phyloP scores from a whole-genome alignment of 2,329 filamentous ascomycete species.

The Fusarium keratoplasticum region DNA sequence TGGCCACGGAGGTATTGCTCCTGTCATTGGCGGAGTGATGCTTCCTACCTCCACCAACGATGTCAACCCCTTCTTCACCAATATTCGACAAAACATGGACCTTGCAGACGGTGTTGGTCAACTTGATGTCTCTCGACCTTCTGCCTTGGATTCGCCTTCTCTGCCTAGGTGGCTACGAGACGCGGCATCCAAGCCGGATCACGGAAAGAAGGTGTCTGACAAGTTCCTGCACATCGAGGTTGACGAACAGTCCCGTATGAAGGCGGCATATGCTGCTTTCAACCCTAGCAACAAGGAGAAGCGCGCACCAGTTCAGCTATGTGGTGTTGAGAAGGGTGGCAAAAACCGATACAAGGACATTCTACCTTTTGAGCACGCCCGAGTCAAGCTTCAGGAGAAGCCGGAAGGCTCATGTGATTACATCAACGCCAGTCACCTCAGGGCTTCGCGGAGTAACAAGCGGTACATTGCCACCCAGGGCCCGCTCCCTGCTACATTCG shows the following conservation, averaged over 20 bases:
- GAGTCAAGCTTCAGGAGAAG: conserved; percentile 81
- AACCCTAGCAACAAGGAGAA: conserved; percentile 51
- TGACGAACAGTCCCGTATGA: conserved; percentile 92
- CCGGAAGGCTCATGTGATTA: conserved; percentile 84
- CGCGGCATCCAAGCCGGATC: conserved; percentile 74
- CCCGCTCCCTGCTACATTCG: conserved; percentile 90
- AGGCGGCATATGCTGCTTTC: conserved; percentile 72
- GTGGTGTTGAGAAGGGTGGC: conserved; percentile 90
- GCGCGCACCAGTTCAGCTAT: conserved; percentile 73
- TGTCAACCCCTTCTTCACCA: conserved; percentile 91
- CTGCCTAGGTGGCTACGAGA: conserved; percentile 83
- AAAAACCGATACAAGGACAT: conserved; percentile 99
- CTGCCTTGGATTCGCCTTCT: conserved; percentile 58
- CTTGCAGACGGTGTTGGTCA: conserved; percentile 93
- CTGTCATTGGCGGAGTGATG: conserved; percentile 89
- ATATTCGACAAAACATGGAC: conserved; percentile 97
- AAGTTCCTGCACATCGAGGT: conserved; percentile 88
- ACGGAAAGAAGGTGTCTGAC: conserved; percentile 83
- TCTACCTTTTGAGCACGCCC: conserved; percentile 92
- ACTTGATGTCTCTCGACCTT: conserved; percentile 66
- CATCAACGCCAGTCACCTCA: conserved; percentile 91
- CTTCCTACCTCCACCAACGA: conserved; percentile 77
- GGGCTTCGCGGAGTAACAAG: conserved; percentile 85
- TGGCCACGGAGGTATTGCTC: conserved; percentile 61
- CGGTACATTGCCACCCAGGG: conserved; percentile 96